Conservation (phyloP, 352 stramenopile species). For the Phytophthora capsici region DNA sequence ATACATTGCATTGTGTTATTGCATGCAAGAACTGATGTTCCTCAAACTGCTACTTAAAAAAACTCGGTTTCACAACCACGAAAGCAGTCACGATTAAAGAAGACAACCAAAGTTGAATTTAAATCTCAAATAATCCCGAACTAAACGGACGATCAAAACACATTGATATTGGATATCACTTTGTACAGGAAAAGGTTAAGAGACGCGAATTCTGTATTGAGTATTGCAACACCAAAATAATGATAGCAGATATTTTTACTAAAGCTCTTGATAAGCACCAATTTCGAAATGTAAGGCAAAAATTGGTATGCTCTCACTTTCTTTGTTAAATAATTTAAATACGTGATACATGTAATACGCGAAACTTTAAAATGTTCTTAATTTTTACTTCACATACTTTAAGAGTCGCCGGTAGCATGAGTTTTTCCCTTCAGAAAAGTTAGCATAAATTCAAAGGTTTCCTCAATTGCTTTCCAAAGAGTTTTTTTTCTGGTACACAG, state of each 20-base stretch:
- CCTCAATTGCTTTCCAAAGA: too few species aligned
- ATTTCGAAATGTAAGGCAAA: too few species aligned
- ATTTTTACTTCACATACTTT: too few species aligned
- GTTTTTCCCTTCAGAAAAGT: too few species aligned
- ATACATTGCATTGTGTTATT: slow-evolving; percentile 27
- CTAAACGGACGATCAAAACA: background rate
- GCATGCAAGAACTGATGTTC: slow-evolving; percentile 12
- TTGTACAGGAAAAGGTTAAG: background rate
- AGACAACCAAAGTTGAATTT: background rate
- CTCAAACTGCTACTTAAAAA: background rate
- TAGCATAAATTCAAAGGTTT: too few species aligned
- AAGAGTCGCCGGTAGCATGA: too few species aligned
- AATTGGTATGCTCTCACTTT: too few species aligned
- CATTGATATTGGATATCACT: background rate
- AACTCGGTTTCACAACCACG: background rate
- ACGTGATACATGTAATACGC: too few species aligned
- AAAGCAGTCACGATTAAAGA: background rate
- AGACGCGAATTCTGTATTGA: background rate
- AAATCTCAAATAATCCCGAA: background rate
- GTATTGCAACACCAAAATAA: slow-evolving; percentile 8
- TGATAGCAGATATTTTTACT: background rate
- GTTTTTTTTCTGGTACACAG: too few species aligned
- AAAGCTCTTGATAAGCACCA: background rate
- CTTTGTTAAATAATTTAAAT: too few species aligned
- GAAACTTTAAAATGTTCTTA: too few species aligned